These are phyloP conservation scores for Solanum gandarillasii DNA, from an alignment of 257 asterid species.

Conservation along the genomic window DNA sequence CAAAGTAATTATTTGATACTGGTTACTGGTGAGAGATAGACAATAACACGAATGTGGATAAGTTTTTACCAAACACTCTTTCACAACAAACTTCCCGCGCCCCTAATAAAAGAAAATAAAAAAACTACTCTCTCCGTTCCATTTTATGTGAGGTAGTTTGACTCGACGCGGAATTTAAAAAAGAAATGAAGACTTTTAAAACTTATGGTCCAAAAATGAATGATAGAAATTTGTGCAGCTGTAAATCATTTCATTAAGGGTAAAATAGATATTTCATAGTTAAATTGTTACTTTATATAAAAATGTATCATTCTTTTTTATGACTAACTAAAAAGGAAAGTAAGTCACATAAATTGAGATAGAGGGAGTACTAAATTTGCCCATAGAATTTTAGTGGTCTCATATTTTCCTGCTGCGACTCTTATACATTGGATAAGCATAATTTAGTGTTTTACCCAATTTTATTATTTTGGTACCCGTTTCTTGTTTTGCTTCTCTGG, in stretches of 20 bases:
- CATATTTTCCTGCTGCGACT: neutral
- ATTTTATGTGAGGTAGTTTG: too few relatives aligned
- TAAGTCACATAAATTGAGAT: too few relatives aligned
- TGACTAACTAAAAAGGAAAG: too few relatives aligned
- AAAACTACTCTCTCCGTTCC: too few relatives aligned
- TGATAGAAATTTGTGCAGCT: too few relatives aligned
- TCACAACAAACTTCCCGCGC: neutral
- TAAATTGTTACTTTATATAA: too few relatives aligned
- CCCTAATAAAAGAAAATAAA: neutral
- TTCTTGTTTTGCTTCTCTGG: neutral
- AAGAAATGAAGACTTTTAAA: too few relatives aligned
- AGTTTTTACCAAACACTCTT: neutral
- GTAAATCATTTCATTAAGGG: too few relatives aligned
- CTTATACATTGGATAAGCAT: neutral
- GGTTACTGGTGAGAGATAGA: neutral
- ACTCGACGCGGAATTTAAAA: too few relatives aligned
- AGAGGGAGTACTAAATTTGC: neutral
- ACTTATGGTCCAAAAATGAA: too few relatives aligned
- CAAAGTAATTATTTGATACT: fast-evolving
- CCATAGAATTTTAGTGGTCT: neutral
- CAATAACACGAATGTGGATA: neutral
- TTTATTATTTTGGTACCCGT: neutral
- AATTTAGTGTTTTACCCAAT: neutral
- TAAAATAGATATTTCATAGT: too few relatives aligned
- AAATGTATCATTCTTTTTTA: too few relatives aligned